Evolutionary conservation across 371 early-diverging fungal species (phyloP), one percentile per base, ranked within the genome.

Genomic region (Lichtheimia ornata): DNA sequence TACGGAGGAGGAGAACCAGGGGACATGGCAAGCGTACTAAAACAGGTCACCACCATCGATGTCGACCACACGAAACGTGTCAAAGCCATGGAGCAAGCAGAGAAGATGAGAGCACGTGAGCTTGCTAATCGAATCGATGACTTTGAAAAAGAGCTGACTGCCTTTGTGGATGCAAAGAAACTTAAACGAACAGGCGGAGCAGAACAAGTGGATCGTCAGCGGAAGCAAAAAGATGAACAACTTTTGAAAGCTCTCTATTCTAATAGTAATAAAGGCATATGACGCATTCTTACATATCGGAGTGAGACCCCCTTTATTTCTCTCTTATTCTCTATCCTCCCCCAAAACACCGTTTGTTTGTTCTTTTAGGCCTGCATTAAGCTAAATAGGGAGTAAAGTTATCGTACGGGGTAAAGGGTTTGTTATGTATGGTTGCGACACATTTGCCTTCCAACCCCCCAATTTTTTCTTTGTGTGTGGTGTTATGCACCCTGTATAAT

Each of bases 171-270:
- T 0, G 49, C 72, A 22, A 83, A 72, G 53, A 86, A 84, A 65
- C 60, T 91, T 50, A 75, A 84, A 53, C 86, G 84, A 69, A 91
- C 90, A 0, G 91, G 91, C 11, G 91, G 91, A 6, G 84, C 57
- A 24, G 56, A 62, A 25, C 42, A 51, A 17, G 62, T 35, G 4
- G 62, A 56, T 56, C 56, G 52, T 41, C 56, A 27, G 25, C 62
- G 62, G 15, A n/a, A 62, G 40, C 27, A 50, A 40, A 55, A 87
- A 62, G 82, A 90, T 49, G 64, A 77, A n/a, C 82, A 87, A 60
- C 71, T 84, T 47, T 65, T 91, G 66, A 84, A 79, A 66, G 49
- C 50, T 13, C 42, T 67, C 0, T 67, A 54, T 35, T 25, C 20
- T 12, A 28, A 17, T 28, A 54, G 50, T 24, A 41, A 59, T 47